phyloP scores from a whole-genome alignment of 768 basidiomycete genomes.

The Amylocystis lapponica region DNA sequence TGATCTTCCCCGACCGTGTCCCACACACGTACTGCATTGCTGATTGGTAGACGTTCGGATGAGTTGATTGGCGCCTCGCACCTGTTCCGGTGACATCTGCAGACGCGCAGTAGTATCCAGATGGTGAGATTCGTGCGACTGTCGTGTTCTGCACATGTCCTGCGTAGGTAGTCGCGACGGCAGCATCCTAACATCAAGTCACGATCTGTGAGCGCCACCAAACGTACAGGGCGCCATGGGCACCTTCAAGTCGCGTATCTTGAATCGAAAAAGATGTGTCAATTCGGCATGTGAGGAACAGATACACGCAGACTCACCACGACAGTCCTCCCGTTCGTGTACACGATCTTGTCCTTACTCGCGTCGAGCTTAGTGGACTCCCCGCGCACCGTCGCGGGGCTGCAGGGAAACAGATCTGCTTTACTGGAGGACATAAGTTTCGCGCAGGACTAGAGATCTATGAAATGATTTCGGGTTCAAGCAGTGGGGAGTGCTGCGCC shows the following conservation, averaged over 20 bases:
- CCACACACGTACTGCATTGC: conserved; percentile 77
- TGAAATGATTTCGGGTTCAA: too few relatives aligned
- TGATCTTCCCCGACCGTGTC: conserved; percentile 86
- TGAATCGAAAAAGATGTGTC: too few relatives aligned
- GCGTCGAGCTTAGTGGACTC: conserved; percentile 66
- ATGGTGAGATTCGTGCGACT: conserved; percentile 87
- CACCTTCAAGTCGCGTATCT: conserved; percentile 86
- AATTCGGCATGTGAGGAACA: not conserved
- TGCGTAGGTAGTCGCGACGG: conserved; percentile 57
- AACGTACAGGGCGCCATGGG: conserved; percentile 2
- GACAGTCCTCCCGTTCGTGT: conserved; percentile 78
- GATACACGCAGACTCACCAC: conserved; percentile 53
- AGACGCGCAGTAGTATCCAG: conserved; percentile 93
- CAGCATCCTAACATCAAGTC: conserved; percentile 49
- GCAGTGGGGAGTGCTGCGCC: too few relatives aligned
- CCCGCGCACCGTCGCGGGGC: conserved; percentile 64
- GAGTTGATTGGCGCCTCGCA: conserved; percentile 27
- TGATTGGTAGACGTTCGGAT: not conserved
- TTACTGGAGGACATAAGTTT: conserved; percentile 55
- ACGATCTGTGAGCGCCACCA: not conserved
- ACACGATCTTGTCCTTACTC: conserved; percentile 76
- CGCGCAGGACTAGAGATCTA: too few relatives aligned
- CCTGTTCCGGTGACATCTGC: conserved; percentile 80
- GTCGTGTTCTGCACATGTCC: conserved; percentile 83
- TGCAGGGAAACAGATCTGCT: conserved; percentile 55